Percentiles rank a stretch among this genome's conserved stretches.
These are phyloP conservation scores for Hymenoscyphus linearis DNA, from an alignment of 2,329 filamentous ascomycete species.

Conservation along the genomic window DNA sequence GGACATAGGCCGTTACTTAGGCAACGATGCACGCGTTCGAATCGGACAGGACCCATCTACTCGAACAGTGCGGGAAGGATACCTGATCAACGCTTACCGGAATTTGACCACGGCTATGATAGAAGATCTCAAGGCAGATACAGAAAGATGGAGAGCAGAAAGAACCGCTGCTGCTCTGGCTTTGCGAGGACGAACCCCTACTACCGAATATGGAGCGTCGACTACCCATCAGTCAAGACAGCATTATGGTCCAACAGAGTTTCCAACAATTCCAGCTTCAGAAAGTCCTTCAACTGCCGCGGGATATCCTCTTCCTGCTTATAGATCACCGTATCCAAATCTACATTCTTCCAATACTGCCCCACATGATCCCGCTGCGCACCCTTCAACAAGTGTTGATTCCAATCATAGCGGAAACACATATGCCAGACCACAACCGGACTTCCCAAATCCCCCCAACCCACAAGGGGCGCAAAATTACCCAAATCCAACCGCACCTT, in stretches of 20 bases:
- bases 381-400: not conserved
- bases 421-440: not conserved
- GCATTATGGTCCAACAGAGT: not conserved
- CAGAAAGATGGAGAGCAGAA: not conserved
- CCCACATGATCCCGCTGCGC: not conserved
- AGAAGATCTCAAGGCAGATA: not conserved
- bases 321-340: not conserved
- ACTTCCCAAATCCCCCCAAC: not conserved
- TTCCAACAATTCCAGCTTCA: not conserved
- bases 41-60: not conserved
- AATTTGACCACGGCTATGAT: not conserved
- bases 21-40: not conserved
- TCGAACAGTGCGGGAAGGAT: not conserved
- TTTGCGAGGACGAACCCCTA: not conserved
- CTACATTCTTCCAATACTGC: not conserved
- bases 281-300: not conserved
- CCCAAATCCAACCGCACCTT: not conserved
- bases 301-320: not conserved
- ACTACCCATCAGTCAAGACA: not conserved
- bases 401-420: not conserved
- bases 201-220: not conserved
- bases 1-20: not conserved
- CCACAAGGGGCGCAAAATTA: not conserved
- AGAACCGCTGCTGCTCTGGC: not conserved
- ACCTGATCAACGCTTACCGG: slow-evolving; percentile 1